These are phyloP conservation scores for Zygosaccharomyces kombuchaensis DNA, from an alignment of 805 yeast genomes.

Conservation along the genomic window DNA sequence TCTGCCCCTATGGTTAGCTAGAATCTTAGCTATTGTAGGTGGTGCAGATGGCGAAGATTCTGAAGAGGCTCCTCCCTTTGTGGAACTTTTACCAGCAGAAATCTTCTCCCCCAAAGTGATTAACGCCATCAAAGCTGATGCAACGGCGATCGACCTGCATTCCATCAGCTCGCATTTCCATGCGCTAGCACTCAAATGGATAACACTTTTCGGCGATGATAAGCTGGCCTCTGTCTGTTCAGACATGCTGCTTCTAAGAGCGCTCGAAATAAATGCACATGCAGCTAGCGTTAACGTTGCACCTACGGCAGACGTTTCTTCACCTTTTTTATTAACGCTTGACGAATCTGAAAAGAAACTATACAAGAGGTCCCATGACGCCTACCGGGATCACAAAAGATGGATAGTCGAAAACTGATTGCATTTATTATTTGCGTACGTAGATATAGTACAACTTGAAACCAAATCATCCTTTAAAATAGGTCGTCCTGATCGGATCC, in stretches of 20 bases:
- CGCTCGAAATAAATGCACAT: conserved; percentile 66
- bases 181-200: conserved; percentile 72
- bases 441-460: conserved; percentile 3
- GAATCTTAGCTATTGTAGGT: conserved; percentile 56
- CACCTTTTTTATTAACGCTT: conserved; percentile 52
- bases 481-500: conserved; percentile 16
- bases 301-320: conserved; percentile 27
- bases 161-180: conserved; percentile 64
- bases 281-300: conserved; percentile 38
- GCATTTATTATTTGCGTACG: not conserved
- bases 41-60: conserved; percentile 35
- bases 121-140: conserved; percentile 77
- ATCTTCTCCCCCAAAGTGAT: conserved; percentile 59
- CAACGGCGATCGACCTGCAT: conserved; percentile 62
- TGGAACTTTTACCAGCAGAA: conserved; percentile 68
- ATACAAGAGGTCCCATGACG: conserved; percentile 50
- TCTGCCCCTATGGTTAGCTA: conserved; percentile 87
- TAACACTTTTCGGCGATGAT: conserved; percentile 60
- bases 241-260: conserved; percentile 57
- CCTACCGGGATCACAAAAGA: conserved; percentile 40
- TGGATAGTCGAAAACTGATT: conserved; percentile 35
- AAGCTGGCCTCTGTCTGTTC: conserved; percentile 50
- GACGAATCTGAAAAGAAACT: conserved; percentile 73
- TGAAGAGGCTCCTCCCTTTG: conserved; percentile 44
- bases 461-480: conserved; percentile 12